Conservation (phyloP, 768 basidiomycete genomes). For the Tulasnella sp. region DNA sequence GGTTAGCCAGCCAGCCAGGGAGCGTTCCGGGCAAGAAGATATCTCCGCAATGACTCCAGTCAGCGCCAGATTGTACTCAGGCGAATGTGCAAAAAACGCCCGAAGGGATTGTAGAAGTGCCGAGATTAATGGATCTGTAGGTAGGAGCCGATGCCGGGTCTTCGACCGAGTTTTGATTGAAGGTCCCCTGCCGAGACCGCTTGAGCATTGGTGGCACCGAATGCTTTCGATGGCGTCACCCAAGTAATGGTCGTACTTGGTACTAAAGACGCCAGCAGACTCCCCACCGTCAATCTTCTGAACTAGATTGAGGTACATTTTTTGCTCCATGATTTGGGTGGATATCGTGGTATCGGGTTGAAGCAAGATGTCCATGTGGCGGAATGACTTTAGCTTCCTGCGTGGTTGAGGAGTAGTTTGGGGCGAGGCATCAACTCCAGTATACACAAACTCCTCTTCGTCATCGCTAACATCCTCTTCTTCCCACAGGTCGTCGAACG, state of each 20-base stretch:
- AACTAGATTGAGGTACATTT: slow-evolving; percentile 69
- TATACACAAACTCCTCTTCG: slow-evolving; percentile 50
- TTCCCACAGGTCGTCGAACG: slow-evolving; percentile 33
- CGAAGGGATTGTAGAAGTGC: slow-evolving; percentile 65
- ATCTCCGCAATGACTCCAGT: slow-evolving; percentile 77
- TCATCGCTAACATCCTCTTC: slow-evolving; percentile 31
- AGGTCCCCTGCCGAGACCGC: background rate
- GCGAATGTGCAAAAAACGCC: slow-evolving; percentile 77
- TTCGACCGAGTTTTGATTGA: background rate
- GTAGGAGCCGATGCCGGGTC: slow-evolving; percentile 67
- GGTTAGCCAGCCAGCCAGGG: slow-evolving; percentile 84
- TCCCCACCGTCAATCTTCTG: slow-evolving; percentile 73
- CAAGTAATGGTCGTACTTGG: slow-evolving; percentile 79
- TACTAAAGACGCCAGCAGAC: slow-evolving; percentile 69
- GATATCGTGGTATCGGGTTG: slow-evolving; percentile 55
- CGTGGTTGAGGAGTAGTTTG: slow-evolving; percentile 28
- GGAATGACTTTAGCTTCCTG: slow-evolving; percentile 38
- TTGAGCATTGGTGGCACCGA: slow-evolving; percentile 53
- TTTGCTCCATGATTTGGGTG: slow-evolving; percentile 83
- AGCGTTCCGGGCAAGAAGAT: slow-evolving; percentile 80
- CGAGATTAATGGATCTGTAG: slow-evolving; percentile 70
- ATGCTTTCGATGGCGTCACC: slow-evolving; percentile 67
- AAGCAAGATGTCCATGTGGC: slow-evolving; percentile 29
- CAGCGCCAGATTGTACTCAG: slow-evolving; percentile 83
- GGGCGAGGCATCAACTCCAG: slow-evolving; percentile 30